phyloP scores from a whole-genome alignment of 192 early-diverging fungal species.

The Podila horticola region DNA sequence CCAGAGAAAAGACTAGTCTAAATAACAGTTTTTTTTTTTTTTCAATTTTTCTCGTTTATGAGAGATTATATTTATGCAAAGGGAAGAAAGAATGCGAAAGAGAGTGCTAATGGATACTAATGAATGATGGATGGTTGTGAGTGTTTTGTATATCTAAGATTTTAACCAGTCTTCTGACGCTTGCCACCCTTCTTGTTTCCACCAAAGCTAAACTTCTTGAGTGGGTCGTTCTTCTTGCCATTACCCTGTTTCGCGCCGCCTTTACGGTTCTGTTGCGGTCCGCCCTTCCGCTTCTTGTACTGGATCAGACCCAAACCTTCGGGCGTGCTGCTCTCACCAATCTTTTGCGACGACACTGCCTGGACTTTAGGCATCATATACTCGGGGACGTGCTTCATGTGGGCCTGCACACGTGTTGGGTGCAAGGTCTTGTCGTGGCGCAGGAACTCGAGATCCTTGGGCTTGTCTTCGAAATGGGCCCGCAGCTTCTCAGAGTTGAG shows the following conservation, averaged over 20 bases:
- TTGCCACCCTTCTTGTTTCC: conserved; percentile 42
- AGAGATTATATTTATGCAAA: too few relatives aligned
- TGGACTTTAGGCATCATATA: conserved; percentile 91
- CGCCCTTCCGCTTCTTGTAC: conserved; percentile 47
- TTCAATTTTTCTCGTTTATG: too few relatives aligned
- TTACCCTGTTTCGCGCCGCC: conserved; percentile 8
- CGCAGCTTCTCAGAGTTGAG: conserved; percentile 93
- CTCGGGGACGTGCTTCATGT: conserved; percentile 93
- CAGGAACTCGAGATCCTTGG: conserved; percentile 89
- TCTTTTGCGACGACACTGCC: conserved; percentile 44
- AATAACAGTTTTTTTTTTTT: too few relatives aligned
- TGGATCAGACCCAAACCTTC: conserved; percentile 24
- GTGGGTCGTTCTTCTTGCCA: conserved; percentile 52
- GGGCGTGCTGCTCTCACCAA: conserved; percentile 27
- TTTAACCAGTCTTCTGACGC: conserved; percentile 48
- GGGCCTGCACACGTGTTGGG: conserved; percentile 81
- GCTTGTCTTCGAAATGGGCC: conserved; percentile 97
- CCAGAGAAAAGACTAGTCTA: conserved; percentile 25
- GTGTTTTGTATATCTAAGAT: background rate
- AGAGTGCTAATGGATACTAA: too few relatives aligned
- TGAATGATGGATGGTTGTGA: too few relatives aligned
- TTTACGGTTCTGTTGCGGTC: conserved; percentile 15
- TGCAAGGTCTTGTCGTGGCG: conserved; percentile 93
- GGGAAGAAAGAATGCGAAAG: too few relatives aligned
- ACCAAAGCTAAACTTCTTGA: conserved; percentile 49